Percentiles rank a stretch among this genome's conserved stretches.
Conservation (phyloP, 2,329 filamentous ascomycete species). For the Fonsecaea multimorphosa region DNA sequence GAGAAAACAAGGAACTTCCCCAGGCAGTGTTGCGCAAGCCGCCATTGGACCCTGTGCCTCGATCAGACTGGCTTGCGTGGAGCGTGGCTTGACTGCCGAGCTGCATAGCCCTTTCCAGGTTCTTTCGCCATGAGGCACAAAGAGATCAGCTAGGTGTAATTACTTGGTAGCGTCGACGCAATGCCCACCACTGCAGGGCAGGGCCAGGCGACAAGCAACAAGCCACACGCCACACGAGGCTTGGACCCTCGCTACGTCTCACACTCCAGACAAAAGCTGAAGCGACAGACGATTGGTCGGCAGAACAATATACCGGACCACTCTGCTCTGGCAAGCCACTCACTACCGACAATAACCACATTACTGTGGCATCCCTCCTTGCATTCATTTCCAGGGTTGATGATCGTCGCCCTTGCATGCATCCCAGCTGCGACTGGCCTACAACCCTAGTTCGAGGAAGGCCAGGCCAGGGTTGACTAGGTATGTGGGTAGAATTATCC, state of each 20-base stretch:
- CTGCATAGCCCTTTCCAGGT: background rate
- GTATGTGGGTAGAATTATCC: no score
- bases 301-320: constrained; percentile 20
- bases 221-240: constrained; percentile 7
- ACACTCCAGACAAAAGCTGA: background rate
- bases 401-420: background rate
- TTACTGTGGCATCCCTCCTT: background rate
- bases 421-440: no score
- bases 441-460: no score
- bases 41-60: constrained; percentile 2
- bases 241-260: background rate
- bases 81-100: constrained; percentile 26
- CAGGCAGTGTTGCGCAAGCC: background rate
- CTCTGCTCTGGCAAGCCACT: background rate
- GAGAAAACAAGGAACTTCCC: background rate
- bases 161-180: background rate
- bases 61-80: constrained; percentile 21
- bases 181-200: no score
- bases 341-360: no score
- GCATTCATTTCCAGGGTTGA: background rate
- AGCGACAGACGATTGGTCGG: constrained; percentile 14
- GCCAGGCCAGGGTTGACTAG: no score
- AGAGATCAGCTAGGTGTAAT: background rate
- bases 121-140: background rate
- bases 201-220: constrained; percentile 3